These are phyloP conservation scores for Cryphonectria japonica DNA, from an alignment of 2,329 filamentous ascomycete genomes.

Conservation along the genomic window DNA sequence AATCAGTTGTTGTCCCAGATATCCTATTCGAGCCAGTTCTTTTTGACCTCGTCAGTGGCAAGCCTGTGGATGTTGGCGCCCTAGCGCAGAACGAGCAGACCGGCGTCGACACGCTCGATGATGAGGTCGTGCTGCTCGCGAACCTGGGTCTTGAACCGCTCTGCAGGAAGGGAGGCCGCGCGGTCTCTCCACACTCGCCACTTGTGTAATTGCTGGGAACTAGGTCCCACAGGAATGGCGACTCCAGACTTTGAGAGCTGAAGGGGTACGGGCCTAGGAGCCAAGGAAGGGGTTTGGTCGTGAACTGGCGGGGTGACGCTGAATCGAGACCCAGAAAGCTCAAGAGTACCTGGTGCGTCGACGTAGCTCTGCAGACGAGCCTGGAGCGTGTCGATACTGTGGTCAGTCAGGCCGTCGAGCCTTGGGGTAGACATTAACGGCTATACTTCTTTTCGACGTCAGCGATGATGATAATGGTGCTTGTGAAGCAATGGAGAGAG, in stretches of 20 bases:
- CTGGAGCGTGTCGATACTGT: neutral
- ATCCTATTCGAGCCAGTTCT: neutral
- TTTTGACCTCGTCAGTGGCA: neutral
- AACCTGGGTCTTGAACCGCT: neutral
- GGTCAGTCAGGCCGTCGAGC: neutral
- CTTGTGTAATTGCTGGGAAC: neutral
- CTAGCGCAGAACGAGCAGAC: neutral
- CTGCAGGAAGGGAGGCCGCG: neutral
- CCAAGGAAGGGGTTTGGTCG: too few species aligned
- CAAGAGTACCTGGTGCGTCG: neutral
- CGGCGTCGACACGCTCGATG: neutral
- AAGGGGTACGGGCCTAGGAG: too few species aligned
- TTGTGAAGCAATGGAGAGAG: neutral
- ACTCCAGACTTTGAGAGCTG: too few species aligned
- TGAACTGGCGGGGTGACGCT: neutral
- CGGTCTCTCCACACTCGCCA: neutral
- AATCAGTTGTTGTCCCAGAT: neutral
- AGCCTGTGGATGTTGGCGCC: neutral
- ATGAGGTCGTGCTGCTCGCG: neutral
- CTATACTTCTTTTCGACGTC: neutral
- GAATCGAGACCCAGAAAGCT: neutral
- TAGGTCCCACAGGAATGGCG: too few species aligned
- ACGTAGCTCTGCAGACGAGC: neutral
- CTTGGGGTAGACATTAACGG: neutral
- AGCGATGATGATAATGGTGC: neutral